phyloP scores from a whole-genome alignment of 1,139 yeast genomes.

The Entelexis paramagnoliae region DNA sequence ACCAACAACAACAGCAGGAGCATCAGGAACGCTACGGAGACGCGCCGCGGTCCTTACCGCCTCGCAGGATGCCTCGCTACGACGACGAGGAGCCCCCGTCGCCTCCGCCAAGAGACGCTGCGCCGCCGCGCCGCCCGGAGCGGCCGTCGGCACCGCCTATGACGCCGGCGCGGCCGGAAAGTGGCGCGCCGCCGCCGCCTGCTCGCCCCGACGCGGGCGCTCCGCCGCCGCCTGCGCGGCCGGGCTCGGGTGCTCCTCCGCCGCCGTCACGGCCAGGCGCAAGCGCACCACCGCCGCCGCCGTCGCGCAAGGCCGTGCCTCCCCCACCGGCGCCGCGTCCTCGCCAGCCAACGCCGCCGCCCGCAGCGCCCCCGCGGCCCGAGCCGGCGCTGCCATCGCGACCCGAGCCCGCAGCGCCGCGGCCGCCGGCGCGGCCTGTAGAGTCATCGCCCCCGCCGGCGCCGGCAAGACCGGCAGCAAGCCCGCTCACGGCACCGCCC shows the following conservation, averaged over 20 bases:
- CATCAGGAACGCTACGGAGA: too few relatives aligned
- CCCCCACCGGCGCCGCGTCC: constrained; percentile 27
- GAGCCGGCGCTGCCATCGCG: constrained; percentile 21
- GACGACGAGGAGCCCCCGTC: too few relatives aligned
- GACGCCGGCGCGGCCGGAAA: constrained; percentile 5
- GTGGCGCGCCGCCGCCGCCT: constrained; percentile 9
- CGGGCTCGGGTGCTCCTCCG: constrained; percentile 17
- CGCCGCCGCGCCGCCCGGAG: not conserved
- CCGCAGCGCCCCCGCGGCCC: constrained; percentile 26
- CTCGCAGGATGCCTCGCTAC: too few relatives aligned
- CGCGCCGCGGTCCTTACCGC: too few relatives aligned
- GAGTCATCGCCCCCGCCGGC: constrained; percentile 25
- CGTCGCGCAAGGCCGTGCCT: constrained; percentile 24
- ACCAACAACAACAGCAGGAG: too few relatives aligned
- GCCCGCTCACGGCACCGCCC: too few relatives aligned
- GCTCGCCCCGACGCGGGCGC: constrained; percentile 33
- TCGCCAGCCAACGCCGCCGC: constrained; percentile 19
- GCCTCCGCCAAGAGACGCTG: not conserved
- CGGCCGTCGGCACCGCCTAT: constrained; percentile 14
- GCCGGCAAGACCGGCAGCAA: constrained; percentile 27
- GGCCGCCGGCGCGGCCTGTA: constrained; percentile 25
- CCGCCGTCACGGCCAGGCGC: constrained; percentile 8
- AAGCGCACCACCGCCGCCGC: constrained; percentile 18
- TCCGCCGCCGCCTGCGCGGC: constrained; percentile 44
- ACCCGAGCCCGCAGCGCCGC: constrained; percentile 26